A percentile compares a stretch with the other conserved stretches of the same genome.
These are phyloP conservation scores for Schizosaccharomyces pombe DNA, from an alignment of 805 yeast species.

Conservation along the genomic window DNA sequence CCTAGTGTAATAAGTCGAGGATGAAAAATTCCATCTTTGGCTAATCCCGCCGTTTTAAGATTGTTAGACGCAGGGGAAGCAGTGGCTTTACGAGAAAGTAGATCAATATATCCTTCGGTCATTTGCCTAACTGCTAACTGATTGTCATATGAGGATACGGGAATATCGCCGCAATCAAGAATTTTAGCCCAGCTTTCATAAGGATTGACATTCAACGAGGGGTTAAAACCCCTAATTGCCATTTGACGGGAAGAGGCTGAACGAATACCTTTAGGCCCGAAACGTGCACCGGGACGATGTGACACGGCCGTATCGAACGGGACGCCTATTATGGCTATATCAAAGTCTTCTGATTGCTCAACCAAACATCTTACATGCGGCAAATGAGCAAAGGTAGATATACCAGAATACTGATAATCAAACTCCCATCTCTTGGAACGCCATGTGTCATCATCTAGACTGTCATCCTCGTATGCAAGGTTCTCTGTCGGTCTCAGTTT, in stretches of 20 bases:
- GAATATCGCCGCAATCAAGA: slow-evolving; percentile 47
- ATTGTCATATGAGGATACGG: slow-evolving; percentile 47
- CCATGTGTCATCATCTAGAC: too few species aligned
- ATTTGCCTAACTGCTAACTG: slow-evolving; percentile 38
- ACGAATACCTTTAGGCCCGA: slow-evolving; percentile 54
- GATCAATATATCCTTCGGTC: slow-evolving; percentile 23
- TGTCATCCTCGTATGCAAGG: too few species aligned
- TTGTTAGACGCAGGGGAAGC: slow-evolving; percentile 12
- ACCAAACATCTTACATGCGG: slow-evolving; percentile 35
- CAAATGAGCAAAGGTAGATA: slow-evolving; percentile 44
- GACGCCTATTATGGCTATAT: slow-evolving; percentile 52
- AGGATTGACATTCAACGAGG: background rate
- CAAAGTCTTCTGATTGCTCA: slow-evolving; percentile 26
- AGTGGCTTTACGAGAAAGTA: slow-evolving; percentile 24
- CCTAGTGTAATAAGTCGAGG: slow-evolving; percentile 55
- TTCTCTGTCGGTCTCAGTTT: too few species aligned
- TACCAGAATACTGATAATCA: slow-evolving; percentile 17
- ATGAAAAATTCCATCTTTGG: slow-evolving; percentile 13
- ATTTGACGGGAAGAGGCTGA: slow-evolving; percentile 50
- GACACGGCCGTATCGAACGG: slow-evolving; percentile 70
- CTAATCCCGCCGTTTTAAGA: background rate
- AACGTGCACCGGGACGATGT: slow-evolving; percentile 60
- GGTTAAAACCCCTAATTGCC: slow-evolving; percentile 44
- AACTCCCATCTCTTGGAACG: background rate
- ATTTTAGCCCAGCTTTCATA: background rate